These are phyloP conservation scores for Kwoniella dendrophila DNA, from an alignment of 768 basidiomycete genomes.

Conservation along the genomic window DNA sequence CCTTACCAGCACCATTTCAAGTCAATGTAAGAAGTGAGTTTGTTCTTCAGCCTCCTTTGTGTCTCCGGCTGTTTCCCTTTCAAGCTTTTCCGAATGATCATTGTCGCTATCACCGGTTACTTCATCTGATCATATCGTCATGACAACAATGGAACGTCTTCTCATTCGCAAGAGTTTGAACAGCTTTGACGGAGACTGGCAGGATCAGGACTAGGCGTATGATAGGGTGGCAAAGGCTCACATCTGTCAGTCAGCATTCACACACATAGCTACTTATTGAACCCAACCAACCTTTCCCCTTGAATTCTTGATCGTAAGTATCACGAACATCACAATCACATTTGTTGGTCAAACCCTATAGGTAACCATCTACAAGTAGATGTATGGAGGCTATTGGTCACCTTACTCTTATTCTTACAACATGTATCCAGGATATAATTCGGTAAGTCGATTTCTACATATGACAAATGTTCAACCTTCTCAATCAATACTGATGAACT, in stretches of 20 bases:
- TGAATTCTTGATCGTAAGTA: conserved; percentile 4
- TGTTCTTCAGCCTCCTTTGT: neutral
- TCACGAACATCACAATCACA: neutral
- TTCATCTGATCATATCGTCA: neutral
- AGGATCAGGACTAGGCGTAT: too few relatives aligned
- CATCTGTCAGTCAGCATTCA: neutral
- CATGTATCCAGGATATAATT: conserved; percentile 13
- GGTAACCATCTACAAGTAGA: conserved; percentile 15
- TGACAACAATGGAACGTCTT: neutral
- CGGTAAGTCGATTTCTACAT: neutral
- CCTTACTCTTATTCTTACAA: conserved; percentile 24
- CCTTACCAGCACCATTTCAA: too few relatives aligned
- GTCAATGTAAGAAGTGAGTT: too few relatives aligned
- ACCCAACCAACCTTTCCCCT: neutral
- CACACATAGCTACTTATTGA: neutral
- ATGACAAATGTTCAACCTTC: neutral
- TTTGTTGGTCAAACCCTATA: too few relatives aligned
- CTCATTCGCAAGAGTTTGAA: too few relatives aligned
- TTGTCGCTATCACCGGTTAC: neutral
- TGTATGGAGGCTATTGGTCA: conserved; percentile 44
- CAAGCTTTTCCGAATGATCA: neutral
- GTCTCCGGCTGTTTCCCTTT: neutral
- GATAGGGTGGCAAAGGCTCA: conserved; percentile 10
- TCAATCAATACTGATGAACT: conserved; percentile 12
- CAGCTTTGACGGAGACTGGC: too few relatives aligned